Evolutionary conservation across 306 rosid species (phyloP), one percentile per base, ranked within the genome.

Genomic region (Ceratonia siliqua): DNA sequence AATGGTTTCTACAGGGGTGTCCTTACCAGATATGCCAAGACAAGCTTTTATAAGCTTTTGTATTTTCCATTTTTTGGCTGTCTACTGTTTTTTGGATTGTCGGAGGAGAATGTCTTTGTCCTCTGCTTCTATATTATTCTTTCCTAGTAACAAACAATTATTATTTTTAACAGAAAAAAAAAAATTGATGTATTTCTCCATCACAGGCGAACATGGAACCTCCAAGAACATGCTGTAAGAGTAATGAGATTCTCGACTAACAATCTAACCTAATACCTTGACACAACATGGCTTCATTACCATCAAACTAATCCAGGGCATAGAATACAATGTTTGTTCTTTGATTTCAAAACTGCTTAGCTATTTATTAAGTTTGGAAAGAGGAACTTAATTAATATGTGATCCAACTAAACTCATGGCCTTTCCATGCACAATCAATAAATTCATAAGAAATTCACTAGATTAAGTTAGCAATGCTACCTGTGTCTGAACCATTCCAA

Each of bases 401-500:
- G 25, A 46, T 13, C 42, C 30, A 69, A 39, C 65, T 32, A 66
- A 56, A 43, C 50, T n/a, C 20, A 53, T 48, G 67, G 46, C 43
- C 28, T 55, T 63, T 39, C 56, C 48, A 62, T 38, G 62, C 42
- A 76, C 62, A 73, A 77, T 9, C 75, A 36, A 55, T 52, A 67
- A 1, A 71, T 59, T 52, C 70, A 46, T 36, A 20, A 59, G 32
- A 62, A 15, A 64, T 68, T 14, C 20, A 57, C 57, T 46, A 42
- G 8, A 63, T 36, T 49, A 62, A 63, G 63, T 56, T 56, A 71
- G 72, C 42, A 81, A 46, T n/a, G 73, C 13, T 87, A 92, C 98
- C 95, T 72, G 86, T 4, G 96, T 92, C 83, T 94, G 97, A 59
- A 94, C 97, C 98, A 92, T 94, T 86, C 99, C 99, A 76, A 83